Evolutionary conservation across 2,329 filamentous ascomycete species (phyloP).

Genomic region (Cordyceps militaris): DNA sequence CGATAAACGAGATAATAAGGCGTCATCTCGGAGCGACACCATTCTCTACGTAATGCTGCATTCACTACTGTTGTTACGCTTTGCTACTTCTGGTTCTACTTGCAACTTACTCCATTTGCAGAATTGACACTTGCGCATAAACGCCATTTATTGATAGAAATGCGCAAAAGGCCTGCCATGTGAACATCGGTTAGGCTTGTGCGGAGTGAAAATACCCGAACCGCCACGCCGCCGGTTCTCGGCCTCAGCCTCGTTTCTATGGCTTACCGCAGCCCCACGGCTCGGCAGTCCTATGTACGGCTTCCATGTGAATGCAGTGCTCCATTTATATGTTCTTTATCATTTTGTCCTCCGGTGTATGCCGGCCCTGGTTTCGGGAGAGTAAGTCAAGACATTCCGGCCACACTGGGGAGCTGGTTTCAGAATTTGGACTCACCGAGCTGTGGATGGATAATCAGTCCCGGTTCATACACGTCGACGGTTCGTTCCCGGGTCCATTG

Average conservation of each 20-base stretch:
- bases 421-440: not conserved
- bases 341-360: not conserved
- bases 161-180: not conserved
- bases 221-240: not conserved
- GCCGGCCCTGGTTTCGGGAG: not conserved
- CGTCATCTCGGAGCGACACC: no score
- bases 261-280: not conserved
- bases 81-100: no score
- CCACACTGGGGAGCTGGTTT: not conserved
- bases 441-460: conserved; percentile 1
- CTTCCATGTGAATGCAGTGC: not conserved
- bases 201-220: not conserved
- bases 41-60: no score
- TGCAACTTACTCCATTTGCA: no score
- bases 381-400: not conserved
- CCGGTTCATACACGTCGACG: conserved; percentile 6
- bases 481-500: not conserved
- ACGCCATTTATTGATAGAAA: no score
- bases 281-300: not conserved
- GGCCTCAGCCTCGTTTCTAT: not conserved
- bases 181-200: not conserved
- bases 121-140: no score
- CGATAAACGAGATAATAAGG: no score
- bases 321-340: not conserved
- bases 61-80: no score